These are phyloP conservation scores for Hirsutella minnesotensis DNA, from an alignment of 2,329 filamentous ascomycete species.

Conservation along the genomic window DNA sequence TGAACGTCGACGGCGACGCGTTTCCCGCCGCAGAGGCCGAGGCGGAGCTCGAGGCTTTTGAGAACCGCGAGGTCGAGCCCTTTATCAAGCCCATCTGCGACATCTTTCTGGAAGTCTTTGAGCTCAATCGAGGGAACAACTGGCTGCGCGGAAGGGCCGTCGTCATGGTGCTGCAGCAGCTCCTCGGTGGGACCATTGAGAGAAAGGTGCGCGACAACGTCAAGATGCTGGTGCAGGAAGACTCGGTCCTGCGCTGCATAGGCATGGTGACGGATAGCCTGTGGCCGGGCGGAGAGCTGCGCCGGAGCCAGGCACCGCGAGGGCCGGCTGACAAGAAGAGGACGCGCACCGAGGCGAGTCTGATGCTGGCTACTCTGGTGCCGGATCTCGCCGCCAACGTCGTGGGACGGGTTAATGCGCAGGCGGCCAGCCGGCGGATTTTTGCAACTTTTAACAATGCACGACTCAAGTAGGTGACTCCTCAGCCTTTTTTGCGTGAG, in stretches of 20 bases:
- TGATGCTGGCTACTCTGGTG: constrained; percentile 80
- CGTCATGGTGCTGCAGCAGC: constrained; percentile 89
- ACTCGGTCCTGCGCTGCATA: constrained; percentile 66
- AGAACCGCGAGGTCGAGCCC: constrained; percentile 77
- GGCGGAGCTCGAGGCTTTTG: constrained; percentile 86
- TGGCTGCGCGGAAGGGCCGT: constrained; percentile 94
- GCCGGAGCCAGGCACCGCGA: constrained; percentile 39
- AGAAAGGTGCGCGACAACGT: constrained; percentile 84
- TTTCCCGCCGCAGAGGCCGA: constrained; percentile 64
- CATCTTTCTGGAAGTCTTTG: constrained; percentile 90
- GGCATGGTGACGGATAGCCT: constrained; percentile 60
- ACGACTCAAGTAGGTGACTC: constrained; percentile 62
- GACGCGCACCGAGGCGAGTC: constrained; percentile 73
- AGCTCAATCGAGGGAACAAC: constrained; percentile 88
- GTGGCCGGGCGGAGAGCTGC: constrained; percentile 63
- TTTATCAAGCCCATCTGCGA: constrained; percentile 99
- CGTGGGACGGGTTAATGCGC: constrained; percentile 83
- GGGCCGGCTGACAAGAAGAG: constrained; percentile 63
- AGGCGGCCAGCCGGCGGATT: constrained; percentile 76
- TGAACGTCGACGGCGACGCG: constrained; percentile 38
- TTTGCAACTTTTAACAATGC: constrained; percentile 88
- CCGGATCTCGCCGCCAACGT: constrained; percentile 89
- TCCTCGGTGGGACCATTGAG: constrained; percentile 92
- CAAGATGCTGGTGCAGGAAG: constrained; percentile 61
- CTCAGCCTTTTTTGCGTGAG: background rate